Evolutionary conservation across 2,329 filamentous ascomycete species (phyloP).

Genomic region (Pyricularia grisea): DNA sequence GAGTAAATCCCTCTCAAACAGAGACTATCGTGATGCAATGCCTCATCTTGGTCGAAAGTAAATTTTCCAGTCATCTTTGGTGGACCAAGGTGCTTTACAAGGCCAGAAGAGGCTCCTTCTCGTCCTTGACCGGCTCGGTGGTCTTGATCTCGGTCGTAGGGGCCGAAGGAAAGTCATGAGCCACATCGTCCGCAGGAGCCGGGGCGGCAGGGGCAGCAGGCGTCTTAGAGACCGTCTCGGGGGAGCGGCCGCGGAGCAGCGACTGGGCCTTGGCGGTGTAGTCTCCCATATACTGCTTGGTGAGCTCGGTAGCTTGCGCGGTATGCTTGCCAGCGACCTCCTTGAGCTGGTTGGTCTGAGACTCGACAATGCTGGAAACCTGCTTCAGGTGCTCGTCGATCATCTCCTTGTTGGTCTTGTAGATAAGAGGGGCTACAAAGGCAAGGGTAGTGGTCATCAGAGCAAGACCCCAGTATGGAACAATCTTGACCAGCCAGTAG

Average conservation of each 20-base stretch:
- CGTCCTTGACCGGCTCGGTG: slow-evolving; percentile 14
- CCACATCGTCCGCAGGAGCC: slow-evolving; percentile 21
- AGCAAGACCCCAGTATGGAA: slow-evolving; percentile 60
- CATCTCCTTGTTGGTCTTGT: slow-evolving; percentile 59
- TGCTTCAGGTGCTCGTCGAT: slow-evolving; percentile 55
- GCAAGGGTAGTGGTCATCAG: slow-evolving; percentile 48
- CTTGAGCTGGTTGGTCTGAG: slow-evolving; percentile 55
- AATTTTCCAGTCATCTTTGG: background rate
- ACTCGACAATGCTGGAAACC: slow-evolving; percentile 46
- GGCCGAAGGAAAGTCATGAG: slow-evolving; percentile 38
- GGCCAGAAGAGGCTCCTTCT: slow-evolving; percentile 15
- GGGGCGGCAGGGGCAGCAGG: slow-evolving; percentile 8
- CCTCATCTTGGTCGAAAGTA: background rate
- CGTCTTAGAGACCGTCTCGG: slow-evolving; percentile 29
- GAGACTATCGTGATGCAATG: background rate
- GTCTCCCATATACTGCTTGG: slow-evolving; percentile 60
- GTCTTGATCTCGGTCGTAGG: slow-evolving; percentile 26
- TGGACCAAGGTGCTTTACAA: background rate
- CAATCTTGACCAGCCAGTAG: slow-evolving; percentile 60
- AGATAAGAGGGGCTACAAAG: slow-evolving; percentile 56
- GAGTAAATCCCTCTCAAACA: background rate
- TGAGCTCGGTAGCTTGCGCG: slow-evolving; percentile 49
- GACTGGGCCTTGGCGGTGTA: slow-evolving; percentile 60
- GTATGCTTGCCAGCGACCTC: slow-evolving; percentile 55
- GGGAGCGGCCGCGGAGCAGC: slow-evolving; percentile 43